Evolutionary conservation across 106 monocot genomes (phyloP).

Genomic region (Allium fistulosum): DNA sequence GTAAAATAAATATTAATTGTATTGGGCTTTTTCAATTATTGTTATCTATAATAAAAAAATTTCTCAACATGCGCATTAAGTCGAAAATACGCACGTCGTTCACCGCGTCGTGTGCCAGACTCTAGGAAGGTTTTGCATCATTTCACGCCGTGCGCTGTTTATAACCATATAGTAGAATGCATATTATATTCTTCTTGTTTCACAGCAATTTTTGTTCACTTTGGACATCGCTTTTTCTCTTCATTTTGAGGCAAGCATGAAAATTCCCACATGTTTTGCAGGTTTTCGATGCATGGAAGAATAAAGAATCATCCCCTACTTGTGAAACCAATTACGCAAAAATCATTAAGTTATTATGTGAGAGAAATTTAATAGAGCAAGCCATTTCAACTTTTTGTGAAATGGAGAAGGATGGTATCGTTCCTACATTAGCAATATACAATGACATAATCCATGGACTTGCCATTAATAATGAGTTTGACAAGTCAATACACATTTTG

Average conservation of each 20-base stretch:
- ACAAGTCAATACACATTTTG: conserved; percentile 21
- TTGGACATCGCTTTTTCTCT: background rate
- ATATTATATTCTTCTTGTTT: no score
- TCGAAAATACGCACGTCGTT: no score
- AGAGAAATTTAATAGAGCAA: conserved; percentile 26
- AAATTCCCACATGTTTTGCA: conserved; percentile 7
- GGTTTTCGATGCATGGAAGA: conserved; percentile 60
- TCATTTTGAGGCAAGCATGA: no score
- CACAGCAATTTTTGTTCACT: background rate
- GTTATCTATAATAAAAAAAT: no score
- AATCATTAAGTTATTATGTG: conserved; percentile 39
- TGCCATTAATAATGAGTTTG: conserved; percentile 41
- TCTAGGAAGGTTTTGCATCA: no score
- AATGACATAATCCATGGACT: conserved; percentile 54
- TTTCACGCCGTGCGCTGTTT: no score
- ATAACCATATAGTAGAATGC: no score
- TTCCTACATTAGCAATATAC: conserved; percentile 34
- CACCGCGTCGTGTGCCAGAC: no score
- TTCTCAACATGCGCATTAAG: no score
- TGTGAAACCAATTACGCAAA: conserved; percentile 35
- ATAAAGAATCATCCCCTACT: conserved; percentile 29
- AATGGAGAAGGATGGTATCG: conserved; percentile 40
- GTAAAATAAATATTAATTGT: no score
- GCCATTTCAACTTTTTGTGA: conserved; percentile 28
- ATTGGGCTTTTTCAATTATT: no score